These are phyloP conservation scores for Mucor plumbeus DNA, from an alignment of 371 early-diverging fungal species.

Conservation along the genomic window DNA sequence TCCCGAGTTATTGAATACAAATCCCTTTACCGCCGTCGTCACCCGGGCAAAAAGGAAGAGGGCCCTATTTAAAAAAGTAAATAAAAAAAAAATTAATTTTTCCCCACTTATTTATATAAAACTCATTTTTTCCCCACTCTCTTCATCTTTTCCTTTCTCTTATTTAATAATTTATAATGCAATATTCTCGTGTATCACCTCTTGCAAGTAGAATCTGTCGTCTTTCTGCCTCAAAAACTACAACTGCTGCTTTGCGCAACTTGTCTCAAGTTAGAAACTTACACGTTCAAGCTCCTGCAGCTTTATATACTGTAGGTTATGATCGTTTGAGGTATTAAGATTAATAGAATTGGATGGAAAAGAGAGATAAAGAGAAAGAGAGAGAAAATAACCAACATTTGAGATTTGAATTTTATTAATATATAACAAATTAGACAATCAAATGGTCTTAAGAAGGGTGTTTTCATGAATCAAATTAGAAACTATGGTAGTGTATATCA, in stretches of 20 bases:
- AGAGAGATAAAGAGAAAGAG: not conserved
- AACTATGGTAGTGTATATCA: constrained; percentile 42
- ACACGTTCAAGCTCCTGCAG: constrained; percentile 48
- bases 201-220: constrained; percentile 25
- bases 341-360: not conserved
- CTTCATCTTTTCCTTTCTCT: not conserved
- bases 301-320: constrained; percentile 40
- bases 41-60: constrained; percentile 9
- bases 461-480: constrained; percentile 42
- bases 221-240: constrained; percentile 13
- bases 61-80: constrained; percentile 5
- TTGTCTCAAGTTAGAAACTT: constrained; percentile 47
- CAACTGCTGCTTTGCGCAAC: constrained; percentile 25
- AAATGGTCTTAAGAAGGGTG: constrained; percentile 15
- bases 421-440: constrained; percentile 18
- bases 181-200: constrained; percentile 38
- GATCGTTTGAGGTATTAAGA: constrained; percentile 42
- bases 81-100: not conserved
- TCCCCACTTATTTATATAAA: not conserved
- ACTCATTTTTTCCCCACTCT: not conserved
- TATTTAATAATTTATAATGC: constrained; percentile 25
- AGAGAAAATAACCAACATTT: not conserved
- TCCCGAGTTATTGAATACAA: constrained; percentile 4
- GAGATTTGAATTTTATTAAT: not conserved
- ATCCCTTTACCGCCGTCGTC: constrained; percentile 1